These are phyloP conservation scores for Beauveria scarabaeidicola DNA, from an alignment of 2,329 filamentous ascomycete species.

Conservation along the genomic window DNA sequence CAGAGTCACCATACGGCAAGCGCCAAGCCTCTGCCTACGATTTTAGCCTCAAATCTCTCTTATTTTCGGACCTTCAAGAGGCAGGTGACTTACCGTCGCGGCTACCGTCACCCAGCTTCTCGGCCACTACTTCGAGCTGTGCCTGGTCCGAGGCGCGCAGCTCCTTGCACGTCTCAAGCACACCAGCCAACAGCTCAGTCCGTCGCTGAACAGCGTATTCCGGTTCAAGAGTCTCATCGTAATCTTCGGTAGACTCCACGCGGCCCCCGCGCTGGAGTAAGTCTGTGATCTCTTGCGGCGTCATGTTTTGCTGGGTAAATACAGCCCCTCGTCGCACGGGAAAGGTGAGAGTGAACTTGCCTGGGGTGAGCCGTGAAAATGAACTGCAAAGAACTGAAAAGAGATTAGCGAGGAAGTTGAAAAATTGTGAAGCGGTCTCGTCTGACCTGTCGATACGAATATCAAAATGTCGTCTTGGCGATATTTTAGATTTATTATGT, in stretches of 20 bases:
- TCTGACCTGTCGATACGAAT: neutral
- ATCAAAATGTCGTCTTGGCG: neutral
- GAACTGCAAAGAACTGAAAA: neutral
- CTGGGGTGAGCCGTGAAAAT: neutral
- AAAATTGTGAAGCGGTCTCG: neutral
- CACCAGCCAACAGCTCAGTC: constrained; percentile 25
- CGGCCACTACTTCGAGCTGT: constrained; percentile 38
- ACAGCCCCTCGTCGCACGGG: neutral
- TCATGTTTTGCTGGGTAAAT: constrained; percentile 19
- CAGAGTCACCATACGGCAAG: constrained; percentile 47
- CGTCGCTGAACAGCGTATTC: constrained; percentile 18
- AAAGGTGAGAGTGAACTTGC: neutral
- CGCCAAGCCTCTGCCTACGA: constrained; percentile 42
- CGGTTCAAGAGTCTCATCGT: constrained; percentile 20
- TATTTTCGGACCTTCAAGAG: neutral
- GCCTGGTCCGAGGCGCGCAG: constrained; percentile 32
- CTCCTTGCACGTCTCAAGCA: constrained; percentile 31
- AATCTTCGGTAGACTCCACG: constrained; percentile 17
- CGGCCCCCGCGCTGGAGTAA: constrained; percentile 28
- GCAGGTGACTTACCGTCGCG: constrained; percentile 39
- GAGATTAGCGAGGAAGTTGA: no score
- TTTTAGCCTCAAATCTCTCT: constrained; percentile 12
- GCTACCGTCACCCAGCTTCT: constrained; percentile 47
- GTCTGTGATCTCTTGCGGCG: constrained; percentile 28
- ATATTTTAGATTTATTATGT: neutral